Evolutionary conservation across 805 yeast genomes (phyloP).

Genomic region (Kuraishia hungarica): DNA sequence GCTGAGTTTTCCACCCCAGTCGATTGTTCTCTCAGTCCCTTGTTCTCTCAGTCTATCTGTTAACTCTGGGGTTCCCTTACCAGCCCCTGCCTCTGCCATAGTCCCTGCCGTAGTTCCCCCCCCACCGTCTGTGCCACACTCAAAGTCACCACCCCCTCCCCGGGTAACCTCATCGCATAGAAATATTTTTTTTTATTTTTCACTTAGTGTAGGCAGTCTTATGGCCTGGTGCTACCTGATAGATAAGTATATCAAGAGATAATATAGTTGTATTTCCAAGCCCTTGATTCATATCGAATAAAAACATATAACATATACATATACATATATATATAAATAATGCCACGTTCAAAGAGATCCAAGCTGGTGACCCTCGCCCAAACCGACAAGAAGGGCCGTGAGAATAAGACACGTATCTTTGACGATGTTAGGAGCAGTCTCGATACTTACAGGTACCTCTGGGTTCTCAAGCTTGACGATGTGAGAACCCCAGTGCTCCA

Average conservation of each 20-base stretch:
- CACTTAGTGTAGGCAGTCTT: conserved; percentile 5
- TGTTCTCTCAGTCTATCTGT: too few species aligned
- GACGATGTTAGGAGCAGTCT: conserved; percentile 82
- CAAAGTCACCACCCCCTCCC: not conserved
- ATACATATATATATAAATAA: conserved; percentile 20
- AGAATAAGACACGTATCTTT: conserved; percentile 82
- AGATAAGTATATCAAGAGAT: not conserved
- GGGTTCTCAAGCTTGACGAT: conserved; percentile 84
- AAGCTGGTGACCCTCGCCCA: conserved; percentile 93
- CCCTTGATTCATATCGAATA: not conserved
- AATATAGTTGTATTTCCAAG: too few species aligned
- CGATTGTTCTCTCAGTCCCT: too few species aligned
- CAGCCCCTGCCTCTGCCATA: too few species aligned
- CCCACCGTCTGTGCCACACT: too few species aligned
- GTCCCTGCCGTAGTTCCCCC: too few species aligned
- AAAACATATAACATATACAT: not conserved
- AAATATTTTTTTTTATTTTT: conserved; percentile 4
- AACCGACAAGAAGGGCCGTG: conserved; percentile 93
- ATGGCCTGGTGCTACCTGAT: not conserved
- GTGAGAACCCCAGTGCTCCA: conserved; percentile 95
- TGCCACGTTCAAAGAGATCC: conserved; percentile 98
- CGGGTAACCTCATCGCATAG: conserved; percentile 2
- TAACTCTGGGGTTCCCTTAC: too few species aligned
- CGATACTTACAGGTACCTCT: conserved; percentile 67
- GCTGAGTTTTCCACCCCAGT: too few species aligned